Evolutionary conservation across 495 filamentous ascomycete genomes (phyloP).

Genomic region (Diplogelasinospora grovesii): DNA sequence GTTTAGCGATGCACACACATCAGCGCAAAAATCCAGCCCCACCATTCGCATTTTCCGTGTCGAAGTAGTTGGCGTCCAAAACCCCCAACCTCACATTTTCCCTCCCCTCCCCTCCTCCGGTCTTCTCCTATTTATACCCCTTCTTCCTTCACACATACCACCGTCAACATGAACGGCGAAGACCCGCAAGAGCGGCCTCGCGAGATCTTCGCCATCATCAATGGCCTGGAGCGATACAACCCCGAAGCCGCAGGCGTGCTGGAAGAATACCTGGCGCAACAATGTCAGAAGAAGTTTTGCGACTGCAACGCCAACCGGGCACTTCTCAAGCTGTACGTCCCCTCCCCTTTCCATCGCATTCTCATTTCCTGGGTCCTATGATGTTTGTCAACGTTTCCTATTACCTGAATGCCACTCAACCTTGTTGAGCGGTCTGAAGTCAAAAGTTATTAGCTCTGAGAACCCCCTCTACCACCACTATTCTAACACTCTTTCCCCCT

Average conservation of each 20-base stretch:
- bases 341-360: not conserved
- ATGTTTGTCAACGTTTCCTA: constrained; percentile 96
- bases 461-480: constrained; percentile 14
- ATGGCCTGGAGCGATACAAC: constrained; percentile 96
- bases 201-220: constrained; percentile 84
- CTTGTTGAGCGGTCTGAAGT: constrained; percentile 47
- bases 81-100: too few species aligned
- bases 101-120: too few species aligned
- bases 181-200: constrained; percentile 66
- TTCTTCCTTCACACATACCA: constrained; percentile 15
- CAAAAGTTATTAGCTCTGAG: constrained; percentile 60
- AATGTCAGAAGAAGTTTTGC: constrained; percentile 90
- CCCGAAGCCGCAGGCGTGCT: constrained; percentile 90
- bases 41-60: constrained; percentile 18
- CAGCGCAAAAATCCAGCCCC: constrained; percentile 19
- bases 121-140: too few species aligned
- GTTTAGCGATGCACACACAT: constrained; percentile 17
- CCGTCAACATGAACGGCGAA: constrained; percentile 45
- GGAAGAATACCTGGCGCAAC: constrained; percentile 89
- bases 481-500: constrained; percentile 9
- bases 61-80: constrained; percentile 18
- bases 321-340: constrained; percentile 90
- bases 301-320: constrained; percentile 96
- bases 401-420: constrained; percentile 69
- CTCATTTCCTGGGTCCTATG: constrained; percentile 31